A percentile compares a stretch with the other conserved stretches of the same genome.
Conservation (phyloP, 306 rosid species). For the Vigna hirtella region DNA sequence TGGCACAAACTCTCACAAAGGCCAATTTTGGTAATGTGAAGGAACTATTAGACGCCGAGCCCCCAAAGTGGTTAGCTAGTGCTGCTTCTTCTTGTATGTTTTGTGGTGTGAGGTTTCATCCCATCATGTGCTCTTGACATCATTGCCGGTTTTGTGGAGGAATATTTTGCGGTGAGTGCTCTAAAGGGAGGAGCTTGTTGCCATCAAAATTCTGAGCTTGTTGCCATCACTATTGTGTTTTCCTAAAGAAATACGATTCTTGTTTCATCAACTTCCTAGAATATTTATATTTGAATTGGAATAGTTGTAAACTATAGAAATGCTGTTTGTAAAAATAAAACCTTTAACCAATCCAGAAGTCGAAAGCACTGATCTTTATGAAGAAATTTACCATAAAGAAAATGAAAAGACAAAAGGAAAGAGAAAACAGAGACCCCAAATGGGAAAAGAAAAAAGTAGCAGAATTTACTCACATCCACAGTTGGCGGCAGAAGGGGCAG, state of each 20-base stretch:
- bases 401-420: not conserved
- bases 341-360: constrained; percentile 8
- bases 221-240: no score
- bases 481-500: constrained; percentile 73
- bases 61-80: constrained; percentile 97
- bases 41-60: constrained; percentile 84
- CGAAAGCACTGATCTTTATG: not conserved
- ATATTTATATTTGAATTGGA: no score
- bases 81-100: constrained; percentile 92
- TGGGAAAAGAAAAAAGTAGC: not conserved
- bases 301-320: no score
- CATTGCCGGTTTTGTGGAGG: constrained; percentile 99
- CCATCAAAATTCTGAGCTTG: constrained; percentile 69
- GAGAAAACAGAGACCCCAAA: not conserved
- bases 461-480: constrained; percentile 68
- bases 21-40: constrained; percentile 67
- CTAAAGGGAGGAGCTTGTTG: constrained; percentile 88
- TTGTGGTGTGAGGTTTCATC: constrained; percentile 91
- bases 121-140: constrained; percentile 92
- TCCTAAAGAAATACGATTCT: no score
- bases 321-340: no score
- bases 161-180: constrained; percentile 91
- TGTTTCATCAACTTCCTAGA: no score
- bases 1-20: constrained; percentile 87
- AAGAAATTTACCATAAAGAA: not conserved